Conservation (phyloP, 768 basidiomycete genomes). For the Obba rivulosa region DNA sequence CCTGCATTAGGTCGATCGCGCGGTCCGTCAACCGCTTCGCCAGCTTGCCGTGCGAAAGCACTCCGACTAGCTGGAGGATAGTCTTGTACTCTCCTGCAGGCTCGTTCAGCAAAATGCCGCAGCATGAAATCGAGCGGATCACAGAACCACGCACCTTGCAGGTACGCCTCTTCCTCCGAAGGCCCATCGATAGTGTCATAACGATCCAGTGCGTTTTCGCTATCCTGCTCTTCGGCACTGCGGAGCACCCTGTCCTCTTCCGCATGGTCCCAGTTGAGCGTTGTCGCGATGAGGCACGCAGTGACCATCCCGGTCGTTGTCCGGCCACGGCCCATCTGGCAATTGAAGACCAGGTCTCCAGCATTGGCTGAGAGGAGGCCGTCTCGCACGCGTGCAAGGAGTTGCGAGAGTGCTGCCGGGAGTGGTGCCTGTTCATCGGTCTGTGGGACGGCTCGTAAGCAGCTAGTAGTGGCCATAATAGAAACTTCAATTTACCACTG, state of each 20-base stretch:
- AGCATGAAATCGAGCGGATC: background rate
- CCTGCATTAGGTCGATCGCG: conserved; percentile 89
- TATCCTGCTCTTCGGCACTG: conserved; percentile 24
- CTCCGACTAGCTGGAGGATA: conserved; percentile 89
- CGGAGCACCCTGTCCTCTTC: conserved; percentile 26
- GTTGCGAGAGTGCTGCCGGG: conserved; percentile 75
- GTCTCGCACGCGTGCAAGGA: conserved; percentile 68
- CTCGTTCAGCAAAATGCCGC: background rate
- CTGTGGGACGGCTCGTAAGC: no score
- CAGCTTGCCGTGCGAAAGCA: conserved; percentile 85
- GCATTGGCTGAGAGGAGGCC: conserved; percentile 41
- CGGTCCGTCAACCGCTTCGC: conserved; percentile 89
- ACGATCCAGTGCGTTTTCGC: conserved; percentile 33
- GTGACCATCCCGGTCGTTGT: conserved; percentile 97
- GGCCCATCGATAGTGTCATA: conserved; percentile 77
- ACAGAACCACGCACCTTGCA: conserved; percentile 55
- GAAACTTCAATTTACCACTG: conserved; percentile 53
- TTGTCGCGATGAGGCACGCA: conserved; percentile 79
- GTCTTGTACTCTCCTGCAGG: conserved; percentile 94
- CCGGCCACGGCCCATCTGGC: conserved; percentile 89
- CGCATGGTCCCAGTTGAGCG: conserved; percentile 49
- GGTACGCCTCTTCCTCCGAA: conserved; percentile 84
- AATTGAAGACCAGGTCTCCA: conserved; percentile 89
- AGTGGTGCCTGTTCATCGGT: conserved; percentile 97
- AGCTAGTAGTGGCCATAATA: no score